A percentile compares a stretch with the other conserved stretches of the same genome.
Evolutionary conservation across 306 rosid genomes (phyloP).

Genomic region (Dryas octopetala): DNA sequence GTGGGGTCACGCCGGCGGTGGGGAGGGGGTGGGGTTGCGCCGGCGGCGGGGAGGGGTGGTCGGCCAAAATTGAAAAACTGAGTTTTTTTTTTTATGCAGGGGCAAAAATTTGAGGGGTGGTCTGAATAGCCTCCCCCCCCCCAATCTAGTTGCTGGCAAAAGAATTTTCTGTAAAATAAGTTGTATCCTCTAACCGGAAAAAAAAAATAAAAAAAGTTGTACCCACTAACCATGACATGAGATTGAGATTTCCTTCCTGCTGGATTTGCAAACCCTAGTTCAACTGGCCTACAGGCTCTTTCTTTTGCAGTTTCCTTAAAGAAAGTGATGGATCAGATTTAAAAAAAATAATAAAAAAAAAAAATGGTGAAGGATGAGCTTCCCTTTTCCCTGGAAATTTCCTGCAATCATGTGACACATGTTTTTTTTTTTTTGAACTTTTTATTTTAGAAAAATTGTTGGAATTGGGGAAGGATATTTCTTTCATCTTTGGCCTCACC

Average conservation of each 20-base stretch:
- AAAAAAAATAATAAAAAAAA: no score
- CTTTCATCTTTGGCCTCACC: constrained; percentile 9
- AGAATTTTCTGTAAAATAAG: no score
- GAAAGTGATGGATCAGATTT: background rate
- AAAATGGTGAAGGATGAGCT: background rate
- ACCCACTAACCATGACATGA: background rate
- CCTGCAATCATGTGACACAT: constrained; percentile 7
- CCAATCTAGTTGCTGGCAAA: no score
- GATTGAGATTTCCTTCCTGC: background rate
- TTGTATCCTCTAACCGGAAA: no score
- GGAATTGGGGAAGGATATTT: background rate
- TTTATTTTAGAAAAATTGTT: no score
- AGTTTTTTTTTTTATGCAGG: no score
- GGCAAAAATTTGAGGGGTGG: no score
- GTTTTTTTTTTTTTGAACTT: background rate
- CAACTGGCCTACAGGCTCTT: background rate
- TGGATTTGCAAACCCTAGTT: background rate
- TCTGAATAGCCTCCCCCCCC: no score
- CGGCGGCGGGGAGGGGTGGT: no score
- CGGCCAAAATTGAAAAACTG: no score
- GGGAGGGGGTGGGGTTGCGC: no score
- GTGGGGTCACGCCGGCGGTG: no score
- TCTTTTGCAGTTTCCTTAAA: background rate
- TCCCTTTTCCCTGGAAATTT: background rate
- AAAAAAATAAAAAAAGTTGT: background rate